These are phyloP conservation scores for Microbotryum lychnidis-dioicae DNA, from an alignment of 1,284 basidiomycete genomes.

Conservation along the genomic window DNA sequence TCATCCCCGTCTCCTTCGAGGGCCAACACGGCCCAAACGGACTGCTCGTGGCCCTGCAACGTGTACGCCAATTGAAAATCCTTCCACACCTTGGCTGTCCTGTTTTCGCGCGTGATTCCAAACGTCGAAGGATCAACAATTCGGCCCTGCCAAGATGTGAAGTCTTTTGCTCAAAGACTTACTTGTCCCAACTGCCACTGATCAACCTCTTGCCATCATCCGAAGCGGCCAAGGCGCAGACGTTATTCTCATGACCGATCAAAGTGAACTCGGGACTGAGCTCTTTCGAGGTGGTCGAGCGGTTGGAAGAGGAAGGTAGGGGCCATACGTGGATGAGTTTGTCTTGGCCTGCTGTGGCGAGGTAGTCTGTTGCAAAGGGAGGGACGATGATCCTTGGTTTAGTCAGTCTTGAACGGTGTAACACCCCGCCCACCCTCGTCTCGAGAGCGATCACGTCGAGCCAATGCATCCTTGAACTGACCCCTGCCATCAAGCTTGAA, in stretches of 20 bases:
- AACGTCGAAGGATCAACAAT: not conserved
- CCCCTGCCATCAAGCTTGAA: constrained; percentile 50
- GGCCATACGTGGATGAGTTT: constrained; percentile 72
- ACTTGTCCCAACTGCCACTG: constrained; percentile 98
- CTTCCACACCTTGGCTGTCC: constrained; percentile 91
- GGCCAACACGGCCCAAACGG: constrained; percentile 88
- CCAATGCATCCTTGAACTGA: constrained; percentile 33
- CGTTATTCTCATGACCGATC: constrained; percentile 76
- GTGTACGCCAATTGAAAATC: constrained; percentile 59
- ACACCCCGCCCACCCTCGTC: constrained; percentile 5
- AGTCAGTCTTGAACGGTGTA: not conserved
- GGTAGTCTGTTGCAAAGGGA: constrained; percentile 55
- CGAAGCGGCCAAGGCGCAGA: constrained; percentile 73
- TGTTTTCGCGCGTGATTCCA: constrained; percentile 38
- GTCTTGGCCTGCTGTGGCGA: constrained; percentile 76
- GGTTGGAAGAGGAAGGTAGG: constrained; percentile 44
- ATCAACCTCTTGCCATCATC: constrained; percentile 67
- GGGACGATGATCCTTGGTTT: constrained; percentile 2
- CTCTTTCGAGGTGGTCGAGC: constrained; percentile 1
- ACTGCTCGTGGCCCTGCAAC: constrained; percentile 76
- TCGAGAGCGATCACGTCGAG: not conserved
- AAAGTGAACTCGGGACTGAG: constrained; percentile 34
- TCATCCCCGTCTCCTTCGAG: constrained; percentile 58
- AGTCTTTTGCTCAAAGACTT: constrained; percentile 37
- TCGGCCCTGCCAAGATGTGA: not conserved